These are phyloP conservation scores for Globisporangium middletonii DNA, from an alignment of 352 stramenopile species.

Conservation along the genomic window DNA sequence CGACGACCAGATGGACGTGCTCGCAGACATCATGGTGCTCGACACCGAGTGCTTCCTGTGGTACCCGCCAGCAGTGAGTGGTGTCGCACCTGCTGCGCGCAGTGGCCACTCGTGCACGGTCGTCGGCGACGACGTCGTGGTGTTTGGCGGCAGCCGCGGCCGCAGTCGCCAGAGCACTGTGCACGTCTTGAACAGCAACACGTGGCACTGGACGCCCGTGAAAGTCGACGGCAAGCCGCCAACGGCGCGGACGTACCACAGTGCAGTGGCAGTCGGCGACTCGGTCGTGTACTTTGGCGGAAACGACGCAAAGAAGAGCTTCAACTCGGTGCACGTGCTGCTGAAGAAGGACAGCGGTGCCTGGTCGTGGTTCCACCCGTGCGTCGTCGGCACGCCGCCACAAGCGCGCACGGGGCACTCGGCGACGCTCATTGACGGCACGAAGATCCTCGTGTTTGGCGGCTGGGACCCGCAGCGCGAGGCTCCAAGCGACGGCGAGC, in stretches of 20 bases:
- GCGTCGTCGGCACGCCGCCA: conserved; percentile 62
- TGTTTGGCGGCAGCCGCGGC: conserved; percentile 72
- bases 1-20: conserved; percentile 59
- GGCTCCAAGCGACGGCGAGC: conserved; percentile 6
- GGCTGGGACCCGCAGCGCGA: conserved; percentile 90
- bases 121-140: conserved; percentile 66
- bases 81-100: conserved; percentile 47
- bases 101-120: conserved; percentile 76
- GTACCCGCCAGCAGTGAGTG: conserved; percentile 87
- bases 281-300: conserved; percentile 91
- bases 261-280: conserved; percentile 55
- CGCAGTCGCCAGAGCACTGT: conserved; percentile 71
- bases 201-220: conserved; percentile 87
- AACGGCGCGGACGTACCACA: conserved; percentile 89
- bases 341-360: conserved; percentile 31
- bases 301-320: conserved; percentile 89
- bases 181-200: conserved; percentile 69
- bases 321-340: conserved; percentile 90
- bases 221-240: conserved; percentile 88
- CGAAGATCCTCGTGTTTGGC: conserved; percentile 89
- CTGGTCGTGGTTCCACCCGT: conserved; percentile 89
- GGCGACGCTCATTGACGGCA: conserved; percentile 80
- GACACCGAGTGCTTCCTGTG: conserved; percentile 93
- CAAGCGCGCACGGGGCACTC: conserved; percentile 86
- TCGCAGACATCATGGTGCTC: conserved; percentile 88